A percentile compares a stretch with the other conserved stretches of the same genome.
Evolutionary conservation across 1,139 yeast species (phyloP).

Genomic region (Diutina catenulata): DNA sequence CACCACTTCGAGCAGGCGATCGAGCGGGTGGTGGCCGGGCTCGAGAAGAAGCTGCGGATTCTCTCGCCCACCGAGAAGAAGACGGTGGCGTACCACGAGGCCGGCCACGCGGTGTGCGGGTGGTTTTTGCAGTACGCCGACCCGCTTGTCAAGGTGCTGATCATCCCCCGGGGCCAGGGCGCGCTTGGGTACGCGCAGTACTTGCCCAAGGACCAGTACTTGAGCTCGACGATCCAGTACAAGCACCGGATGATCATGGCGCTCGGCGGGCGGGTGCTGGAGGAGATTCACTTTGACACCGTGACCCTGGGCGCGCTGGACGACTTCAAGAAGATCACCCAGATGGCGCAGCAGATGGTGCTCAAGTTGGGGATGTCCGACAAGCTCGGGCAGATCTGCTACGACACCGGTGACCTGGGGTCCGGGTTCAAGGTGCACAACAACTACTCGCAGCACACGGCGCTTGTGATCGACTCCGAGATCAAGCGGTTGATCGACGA

Average conservation of each 20-base stretch:
- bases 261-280: slow-evolving; percentile 70
- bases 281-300: slow-evolving; percentile 64
- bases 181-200: slow-evolving; percentile 80
- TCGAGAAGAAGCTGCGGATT: slow-evolving; percentile 60
- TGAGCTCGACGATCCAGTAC: slow-evolving; percentile 55
- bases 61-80: slow-evolving; percentile 62
- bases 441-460: slow-evolving; percentile 62
- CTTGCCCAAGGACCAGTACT: slow-evolving; percentile 64
- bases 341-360: slow-evolving; percentile 71
- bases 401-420: slow-evolving; percentile 35
- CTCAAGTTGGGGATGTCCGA: slow-evolving; percentile 67
- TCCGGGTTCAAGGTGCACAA: slow-evolving; percentile 47
- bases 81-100: slow-evolving; percentile 73
- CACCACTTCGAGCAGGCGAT: slow-evolving; percentile 70
- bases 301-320: slow-evolving; percentile 77
- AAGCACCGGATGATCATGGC: slow-evolving; percentile 73
- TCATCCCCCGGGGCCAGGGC: slow-evolving; percentile 77
- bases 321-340: slow-evolving; percentile 69
- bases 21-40: slow-evolving; percentile 73
- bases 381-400: slow-evolving; percentile 50
- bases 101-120: slow-evolving; percentile 76
- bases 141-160: slow-evolving; percentile 69
- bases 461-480: slow-evolving; percentile 53
- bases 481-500: slow-evolving; percentile 50
- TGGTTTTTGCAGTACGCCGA: slow-evolving; percentile 66